Evolutionary conservation across 768 basidiomycete genomes (phyloP), one percentile per base, ranked within the genome.

Genomic region (Mycena latifolia): DNA sequence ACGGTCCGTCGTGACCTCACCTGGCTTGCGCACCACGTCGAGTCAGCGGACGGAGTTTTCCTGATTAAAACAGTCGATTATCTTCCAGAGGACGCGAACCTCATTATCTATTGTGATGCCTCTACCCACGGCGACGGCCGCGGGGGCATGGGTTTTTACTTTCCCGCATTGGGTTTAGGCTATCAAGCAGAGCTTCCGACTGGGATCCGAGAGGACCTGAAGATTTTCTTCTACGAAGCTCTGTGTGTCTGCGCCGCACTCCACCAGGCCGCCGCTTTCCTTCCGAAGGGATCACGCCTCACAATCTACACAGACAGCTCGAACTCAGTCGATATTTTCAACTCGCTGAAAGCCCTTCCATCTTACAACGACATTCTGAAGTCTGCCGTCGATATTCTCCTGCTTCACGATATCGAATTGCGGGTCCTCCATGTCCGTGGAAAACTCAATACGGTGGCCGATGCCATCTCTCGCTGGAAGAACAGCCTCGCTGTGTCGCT

Each of bases 11-110:
- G 43, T 3, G 78, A 81, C 41, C 63, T 79, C n/a, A 0, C 0
- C 0, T 85, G 83, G 81, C 61, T 80, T 2, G 55, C 29, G 0
- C 46, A 69, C 12, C 75, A 77, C 47, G n/a, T 82, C 3, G 9
- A 41, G 0, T 0, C 1, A 2, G 66, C 71, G 0, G 15, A 51
- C 14, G 74, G 78, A 0, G 55, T 80, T 8, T 70, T 52, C 10
- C 37, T 79, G 4, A 27, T 80, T 11, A 50, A 72, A 0, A 61
- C 75, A 0, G 17, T 61, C 0, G 67, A 71, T 0, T 78, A 78
- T 75, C 45, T 61, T 11, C 31, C 43, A 8, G 1, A 0, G 3
- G 22, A 45, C 0, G 72, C 75, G 1, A 69, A 75, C 22, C 10
- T 69, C 1, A 54, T 52, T 31, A 52, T 69, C 0, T 72, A 70